phyloP scores from a whole-genome alignment of 352 stramenopile genomes.

The Aphanomyces euteiches region DNA sequence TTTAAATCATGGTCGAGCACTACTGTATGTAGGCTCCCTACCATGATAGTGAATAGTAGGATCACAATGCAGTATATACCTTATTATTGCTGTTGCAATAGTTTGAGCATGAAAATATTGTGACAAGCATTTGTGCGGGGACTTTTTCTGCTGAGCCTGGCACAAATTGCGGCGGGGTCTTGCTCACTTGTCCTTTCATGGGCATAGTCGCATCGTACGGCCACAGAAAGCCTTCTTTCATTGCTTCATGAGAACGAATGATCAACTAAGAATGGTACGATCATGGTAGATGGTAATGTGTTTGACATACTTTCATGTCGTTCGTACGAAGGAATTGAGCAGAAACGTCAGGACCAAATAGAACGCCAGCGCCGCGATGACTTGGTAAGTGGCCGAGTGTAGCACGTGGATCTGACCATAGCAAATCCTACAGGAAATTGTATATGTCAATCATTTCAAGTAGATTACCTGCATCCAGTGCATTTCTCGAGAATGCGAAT shows the following conservation, averaged over 20 bases:
- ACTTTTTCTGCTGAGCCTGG: background rate
- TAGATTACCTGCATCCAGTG: slow-evolving; percentile 9
- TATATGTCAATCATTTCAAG: background rate
- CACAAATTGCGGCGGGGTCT: background rate
- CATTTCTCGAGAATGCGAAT: background rate
- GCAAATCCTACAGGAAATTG: slow-evolving; percentile 4
- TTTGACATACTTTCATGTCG: slow-evolving; percentile 7
- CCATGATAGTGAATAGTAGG: no score
- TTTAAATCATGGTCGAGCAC: background rate
- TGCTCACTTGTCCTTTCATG: background rate
- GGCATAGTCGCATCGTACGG: slow-evolving; percentile 2
- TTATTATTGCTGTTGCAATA: slow-evolving; percentile 29
- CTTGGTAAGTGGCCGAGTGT: background rate
- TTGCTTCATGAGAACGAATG: slow-evolving; percentile 31
- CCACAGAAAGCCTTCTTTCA: slow-evolving; percentile 24
- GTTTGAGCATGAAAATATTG: slow-evolving; percentile 34
- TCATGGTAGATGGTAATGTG: background rate
- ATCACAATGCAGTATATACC: background rate
- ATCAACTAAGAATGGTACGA: slow-evolving; percentile 2
- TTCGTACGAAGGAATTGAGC: slow-evolving; percentile 4
- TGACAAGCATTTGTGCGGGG: slow-evolving; percentile 24
- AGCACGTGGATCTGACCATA: slow-evolving; percentile 23
- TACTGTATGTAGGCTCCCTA: slow-evolving; percentile 24
- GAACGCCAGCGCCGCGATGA: slow-evolving; percentile 11
- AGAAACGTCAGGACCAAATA: slow-evolving; percentile 21